Evolutionary conservation across 768 basidiomycete species (phyloP).

Genomic region (Russula lepida): DNA sequence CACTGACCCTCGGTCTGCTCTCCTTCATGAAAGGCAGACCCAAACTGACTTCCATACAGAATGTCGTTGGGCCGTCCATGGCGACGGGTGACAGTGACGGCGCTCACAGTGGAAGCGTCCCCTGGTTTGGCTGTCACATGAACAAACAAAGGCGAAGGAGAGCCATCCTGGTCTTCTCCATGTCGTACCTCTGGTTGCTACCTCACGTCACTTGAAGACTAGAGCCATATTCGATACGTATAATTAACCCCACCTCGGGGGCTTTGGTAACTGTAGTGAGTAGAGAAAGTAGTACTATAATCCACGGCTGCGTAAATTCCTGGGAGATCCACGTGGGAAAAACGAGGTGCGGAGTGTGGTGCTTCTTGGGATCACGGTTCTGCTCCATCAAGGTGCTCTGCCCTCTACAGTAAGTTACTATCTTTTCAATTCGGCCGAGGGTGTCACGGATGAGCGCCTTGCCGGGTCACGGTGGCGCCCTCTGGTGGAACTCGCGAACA

Average conservation of each 20-base stretch:
- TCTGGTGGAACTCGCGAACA: background rate
- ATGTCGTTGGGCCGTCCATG: background rate
- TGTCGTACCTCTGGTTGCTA: slow-evolving; percentile 9
- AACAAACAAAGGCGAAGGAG: slow-evolving; percentile 2
- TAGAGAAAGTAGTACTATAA: background rate
- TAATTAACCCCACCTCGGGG: background rate
- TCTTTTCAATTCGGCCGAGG: background rate
- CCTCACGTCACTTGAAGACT: background rate
- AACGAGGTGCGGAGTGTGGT: background rate
- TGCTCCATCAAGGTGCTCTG: background rate
- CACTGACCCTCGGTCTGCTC: background rate
- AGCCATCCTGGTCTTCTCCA: background rate
- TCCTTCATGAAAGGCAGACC: background rate
- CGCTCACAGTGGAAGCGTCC: background rate
- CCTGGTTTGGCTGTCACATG: slow-evolving; percentile 3
- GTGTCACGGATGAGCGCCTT: no score
- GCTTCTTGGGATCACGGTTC: background rate
- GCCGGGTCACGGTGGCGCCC: slow-evolving; percentile 2
- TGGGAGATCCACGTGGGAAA: background rate
- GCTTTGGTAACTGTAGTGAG: background rate
- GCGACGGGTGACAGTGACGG: slow-evolving; percentile 2
- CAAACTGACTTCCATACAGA: background rate
- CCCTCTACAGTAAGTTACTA: no score
- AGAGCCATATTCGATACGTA: background rate
- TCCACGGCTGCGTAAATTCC: background rate